Base-by-base conservation (phyloP, 768 basidiomycete genomes). In the Russula olivacea region DNA sequence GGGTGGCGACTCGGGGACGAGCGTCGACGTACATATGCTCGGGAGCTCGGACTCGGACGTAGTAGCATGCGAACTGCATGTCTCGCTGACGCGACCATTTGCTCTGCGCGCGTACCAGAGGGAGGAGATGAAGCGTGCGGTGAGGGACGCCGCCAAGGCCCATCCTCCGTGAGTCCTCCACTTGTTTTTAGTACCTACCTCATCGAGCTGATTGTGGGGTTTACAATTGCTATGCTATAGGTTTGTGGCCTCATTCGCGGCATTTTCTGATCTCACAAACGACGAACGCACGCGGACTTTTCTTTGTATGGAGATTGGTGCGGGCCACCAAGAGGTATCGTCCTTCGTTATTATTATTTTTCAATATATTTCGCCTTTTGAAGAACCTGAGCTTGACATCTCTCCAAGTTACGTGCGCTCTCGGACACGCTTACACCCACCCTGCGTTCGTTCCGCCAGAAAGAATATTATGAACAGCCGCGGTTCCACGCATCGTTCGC, bases 401-500 rank as follows among this genome's bases (percentile, higher is more conserved):
- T 68, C n/a, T 68, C 36, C 36, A 36, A 96, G 94, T 74, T 94
- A 14, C 74, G 76, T 62, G 69, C 71, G 9, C 74, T 93, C 48
- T 76, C 83, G 1, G 76, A 81, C 53, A 76, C 77, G 25, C 73
- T 97, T 47, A 77, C 80, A 5, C 86, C 88, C 1, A 76, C 79
- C 8, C 75, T 96, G 51, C 75, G 75, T 32, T 71, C 73, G 3
- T 76, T 91, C 38, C 85, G 87, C 58, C 88, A 95, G 67, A 85
- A 87, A 66, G 80, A 82, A 60, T 97, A 91, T 74, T 96, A 98
- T 74, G 69, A 76, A 38, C 76, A 83, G 34, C 93, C 95, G 21
- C 83, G 86, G 50, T 97, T 94, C 70, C 95, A 98, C 71, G 81
- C 89, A 14, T 95, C 93, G 2, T 84, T 97, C 59, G 92, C 86